Conservation (phyloP, 345 rosid genomes). For the Gossypium thurberi region DNA sequence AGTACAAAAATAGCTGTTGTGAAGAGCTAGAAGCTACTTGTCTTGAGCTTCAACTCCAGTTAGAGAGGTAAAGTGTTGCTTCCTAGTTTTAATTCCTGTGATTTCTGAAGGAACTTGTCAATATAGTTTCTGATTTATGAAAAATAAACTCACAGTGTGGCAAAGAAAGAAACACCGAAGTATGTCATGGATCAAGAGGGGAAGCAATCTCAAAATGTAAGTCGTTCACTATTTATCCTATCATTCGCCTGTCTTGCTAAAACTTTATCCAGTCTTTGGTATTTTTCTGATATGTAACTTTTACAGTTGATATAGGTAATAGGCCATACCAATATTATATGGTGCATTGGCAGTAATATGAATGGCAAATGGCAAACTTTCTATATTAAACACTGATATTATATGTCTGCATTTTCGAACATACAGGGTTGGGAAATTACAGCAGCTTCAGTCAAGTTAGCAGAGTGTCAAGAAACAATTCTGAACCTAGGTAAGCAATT, state of each 20-base stretch:
- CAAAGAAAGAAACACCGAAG: constrained; percentile 40
- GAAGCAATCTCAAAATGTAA: constrained; percentile 46
- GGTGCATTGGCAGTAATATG: too few relatives aligned
- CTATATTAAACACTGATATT: not conserved
- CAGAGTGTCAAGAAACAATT: constrained; percentile 87
- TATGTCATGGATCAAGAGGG: constrained; percentile 34
- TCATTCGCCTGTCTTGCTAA: not conserved
- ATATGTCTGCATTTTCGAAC: not conserved
- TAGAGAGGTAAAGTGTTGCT: constrained; percentile 55
- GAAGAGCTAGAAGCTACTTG: constrained; percentile 87
- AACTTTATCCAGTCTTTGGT: not conserved
- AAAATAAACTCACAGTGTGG: constrained; percentile 40
- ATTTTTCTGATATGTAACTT: not conserved
- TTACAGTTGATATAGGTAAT: too few relatives aligned
- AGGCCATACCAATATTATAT: too few relatives aligned
- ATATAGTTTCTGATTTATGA: constrained; percentile 11
- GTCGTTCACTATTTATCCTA: constrained; percentile 18
- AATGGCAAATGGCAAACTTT: too few relatives aligned
- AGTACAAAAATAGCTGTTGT: constrained; percentile 68
- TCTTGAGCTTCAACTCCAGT: constrained; percentile 85
- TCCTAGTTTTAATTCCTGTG: constrained; percentile 3
- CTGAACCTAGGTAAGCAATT: constrained; percentile 66
- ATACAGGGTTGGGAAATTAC: constrained; percentile 62
- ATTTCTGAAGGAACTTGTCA: not conserved
- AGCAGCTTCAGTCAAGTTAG: constrained; percentile 70